A percentile compares a stretch with the other conserved stretches of the same genome.
phyloP scores from a whole-genome alignment of 768 basidiomycete species.

The Lactarius sanguifluus region DNA sequence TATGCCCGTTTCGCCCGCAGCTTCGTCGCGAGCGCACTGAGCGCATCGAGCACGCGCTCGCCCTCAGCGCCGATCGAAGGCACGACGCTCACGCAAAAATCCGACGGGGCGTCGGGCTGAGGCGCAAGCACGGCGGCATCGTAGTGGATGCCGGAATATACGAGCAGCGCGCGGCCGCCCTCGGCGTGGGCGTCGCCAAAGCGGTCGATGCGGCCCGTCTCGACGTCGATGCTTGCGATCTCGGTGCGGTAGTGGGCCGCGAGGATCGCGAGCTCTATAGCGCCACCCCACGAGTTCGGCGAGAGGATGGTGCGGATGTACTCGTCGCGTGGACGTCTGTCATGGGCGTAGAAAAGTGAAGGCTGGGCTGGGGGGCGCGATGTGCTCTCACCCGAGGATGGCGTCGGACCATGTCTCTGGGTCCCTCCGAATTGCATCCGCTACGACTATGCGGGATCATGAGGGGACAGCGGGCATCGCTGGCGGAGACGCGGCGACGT shows the following conservation, averaged over 20 bases:
- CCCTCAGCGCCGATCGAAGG: conserved; percentile 52
- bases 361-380: not conserved
- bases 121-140: conserved; percentile 88
- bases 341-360: not conserved
- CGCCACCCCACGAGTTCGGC: conserved; percentile 89
- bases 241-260: conserved; percentile 80
- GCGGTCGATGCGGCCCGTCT: conserved; percentile 84
- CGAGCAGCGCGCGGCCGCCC: conserved; percentile 52
- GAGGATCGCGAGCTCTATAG: conserved; percentile 88
- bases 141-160: conserved; percentile 97
- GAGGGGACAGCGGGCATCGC: conserved; percentile 1
- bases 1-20: conserved; percentile 78
- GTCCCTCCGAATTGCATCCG: conserved; percentile 73
- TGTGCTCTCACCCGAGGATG: conserved; percentile 69
- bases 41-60: conserved; percentile 61
- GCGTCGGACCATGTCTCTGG: conserved; percentile 76
- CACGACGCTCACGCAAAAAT: conserved; percentile 84
- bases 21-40: conserved; percentile 66
- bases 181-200: conserved; percentile 55
- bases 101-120: conserved; percentile 65
- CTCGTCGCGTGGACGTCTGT: conserved; percentile 55
- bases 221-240: conserved; percentile 88
- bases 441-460: conserved; percentile 60
- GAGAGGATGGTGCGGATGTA: conserved; percentile 84
- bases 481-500: conserved; percentile 30